Evolutionary conservation across 1,139 yeast genomes (phyloP), one percentile per base, ranked within the genome.

Genomic region (Candida pseudoviswanathii): DNA sequence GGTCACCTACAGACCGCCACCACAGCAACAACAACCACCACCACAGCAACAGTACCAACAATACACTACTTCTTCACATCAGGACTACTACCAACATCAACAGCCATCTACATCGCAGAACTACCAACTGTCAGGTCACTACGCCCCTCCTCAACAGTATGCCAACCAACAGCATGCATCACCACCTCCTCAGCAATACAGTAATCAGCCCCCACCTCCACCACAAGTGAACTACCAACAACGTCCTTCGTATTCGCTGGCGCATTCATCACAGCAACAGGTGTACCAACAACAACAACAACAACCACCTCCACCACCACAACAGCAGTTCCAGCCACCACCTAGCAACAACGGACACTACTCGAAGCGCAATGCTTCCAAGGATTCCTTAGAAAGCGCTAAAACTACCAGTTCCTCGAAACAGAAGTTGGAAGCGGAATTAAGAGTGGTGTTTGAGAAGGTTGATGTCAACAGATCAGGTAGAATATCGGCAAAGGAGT

Each of bases 391-490:
- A 10, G 45, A 43, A 21, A 43, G 40, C 22, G n/a, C 40, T 5
- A 43, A 43, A 34, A 36, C 45, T 1, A 21, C 33, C 4, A 29
- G 32, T 34, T 43, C 57, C 3, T 51, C 58, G 5, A 52, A 54
- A 33, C 56, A 54, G 36, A 51, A 51, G 41, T 49, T 82, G 47
- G 85, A 80, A 56, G 65, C 67, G 32, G 84, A 82, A 56, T 69
- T 82, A 50, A 67, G 82, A 39, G 70, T 78, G 5, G 75, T 82
- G 9, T 84, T 84, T 57, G 83, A 79, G 50, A 76, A 77, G 51
- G 85, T 81, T 2, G 88, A 84, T 59, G 61, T 71, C 24, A 74
- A 81, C 58, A 68, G 71, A 43, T 78, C 81, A 36, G 92, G 92
- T 0, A 69, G 66, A 49, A 73, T 86, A 41, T 78, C 85, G 2